Conservation (phyloP, 768 basidiomycete species). For the Leccinum subgranulosum region DNA sequence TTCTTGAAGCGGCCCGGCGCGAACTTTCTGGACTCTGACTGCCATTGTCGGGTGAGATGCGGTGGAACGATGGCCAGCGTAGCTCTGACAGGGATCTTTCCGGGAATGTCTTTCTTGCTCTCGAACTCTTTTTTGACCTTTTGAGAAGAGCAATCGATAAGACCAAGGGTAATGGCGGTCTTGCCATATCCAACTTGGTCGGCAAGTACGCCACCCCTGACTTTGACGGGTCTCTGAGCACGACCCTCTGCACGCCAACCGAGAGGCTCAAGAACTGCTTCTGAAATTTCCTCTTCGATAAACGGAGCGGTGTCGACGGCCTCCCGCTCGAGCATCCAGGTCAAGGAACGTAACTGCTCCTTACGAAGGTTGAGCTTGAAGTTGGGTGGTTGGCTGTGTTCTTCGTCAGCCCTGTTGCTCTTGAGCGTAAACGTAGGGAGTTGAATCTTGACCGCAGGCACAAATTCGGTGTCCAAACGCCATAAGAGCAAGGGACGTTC, state of each 20-base stretch:
- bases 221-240: constrained; percentile 67
- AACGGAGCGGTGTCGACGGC: constrained; percentile 62
- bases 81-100: constrained; percentile 76
- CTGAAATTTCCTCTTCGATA: constrained; percentile 91
- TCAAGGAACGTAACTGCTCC: constrained; percentile 87
- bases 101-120: constrained; percentile 41
- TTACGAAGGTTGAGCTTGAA: constrained; percentile 71
- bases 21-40: constrained; percentile 82
- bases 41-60: constrained; percentile 89
- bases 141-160: constrained; percentile 72
- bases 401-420: constrained; percentile 72
- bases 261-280: constrained; percentile 79
- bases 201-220: constrained; percentile 89
- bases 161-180: constrained; percentile 89
- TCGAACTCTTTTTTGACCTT: constrained; percentile 57
- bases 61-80: constrained; percentile 86
- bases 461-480: constrained; percentile 79
- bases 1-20: constrained; percentile 42
- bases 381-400: constrained; percentile 73
- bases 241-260: constrained; percentile 96
- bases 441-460: constrained; percentile 55
- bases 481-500: constrained; percentile 60
- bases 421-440: constrained; percentile 64
- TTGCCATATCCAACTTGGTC: constrained; percentile 98
- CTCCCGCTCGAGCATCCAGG: constrained; percentile 91